Evolutionary conservation across 305 asterid genomes (phyloP).

Genomic region (Withania somnifera): DNA sequence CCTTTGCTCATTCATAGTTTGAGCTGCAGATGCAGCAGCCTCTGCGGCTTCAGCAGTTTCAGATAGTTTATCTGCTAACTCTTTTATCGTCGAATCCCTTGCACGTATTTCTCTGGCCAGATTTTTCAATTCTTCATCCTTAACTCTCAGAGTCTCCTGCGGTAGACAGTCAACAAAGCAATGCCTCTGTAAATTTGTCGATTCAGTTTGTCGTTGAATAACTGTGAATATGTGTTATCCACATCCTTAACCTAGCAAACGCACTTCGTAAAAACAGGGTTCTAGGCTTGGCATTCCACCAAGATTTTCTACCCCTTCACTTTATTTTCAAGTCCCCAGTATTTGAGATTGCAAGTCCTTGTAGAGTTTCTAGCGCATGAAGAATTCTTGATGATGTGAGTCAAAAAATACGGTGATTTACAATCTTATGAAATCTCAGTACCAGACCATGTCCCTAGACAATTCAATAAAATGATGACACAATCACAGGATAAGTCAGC

Average conservation of each 20-base stretch:
- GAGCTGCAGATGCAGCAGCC: slow-evolving; percentile 97
- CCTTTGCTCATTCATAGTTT: slow-evolving; percentile 85
- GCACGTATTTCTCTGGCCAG: slow-evolving; percentile 86
- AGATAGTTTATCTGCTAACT: slow-evolving; percentile 74
- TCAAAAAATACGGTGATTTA: neutral
- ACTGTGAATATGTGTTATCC: neutral
- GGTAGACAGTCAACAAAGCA: slow-evolving; percentile 7
- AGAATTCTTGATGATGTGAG: neutral
- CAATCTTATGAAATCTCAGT: neutral
- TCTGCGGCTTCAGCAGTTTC: slow-evolving; percentile 97
- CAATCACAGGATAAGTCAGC: neutral
- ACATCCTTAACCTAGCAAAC: neutral
- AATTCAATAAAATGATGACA: neutral
- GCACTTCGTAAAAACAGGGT: neutral
- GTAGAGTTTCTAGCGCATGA: neutral
- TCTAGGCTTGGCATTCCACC: neutral
- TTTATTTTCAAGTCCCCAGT: neutral
- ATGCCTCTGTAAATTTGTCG: neutral
- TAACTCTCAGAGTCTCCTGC: slow-evolving; percentile 93
- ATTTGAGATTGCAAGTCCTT: neutral
- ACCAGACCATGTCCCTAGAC: neutral
- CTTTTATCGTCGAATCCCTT: slow-evolving; percentile 79
- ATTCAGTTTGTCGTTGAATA: neutral
- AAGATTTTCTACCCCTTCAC: neutral
- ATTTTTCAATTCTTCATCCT: slow-evolving; percentile 97